These are phyloP conservation scores for Agrocybe pediades DNA, from an alignment of 768 basidiomycete genomes.

Conservation along the genomic window DNA sequence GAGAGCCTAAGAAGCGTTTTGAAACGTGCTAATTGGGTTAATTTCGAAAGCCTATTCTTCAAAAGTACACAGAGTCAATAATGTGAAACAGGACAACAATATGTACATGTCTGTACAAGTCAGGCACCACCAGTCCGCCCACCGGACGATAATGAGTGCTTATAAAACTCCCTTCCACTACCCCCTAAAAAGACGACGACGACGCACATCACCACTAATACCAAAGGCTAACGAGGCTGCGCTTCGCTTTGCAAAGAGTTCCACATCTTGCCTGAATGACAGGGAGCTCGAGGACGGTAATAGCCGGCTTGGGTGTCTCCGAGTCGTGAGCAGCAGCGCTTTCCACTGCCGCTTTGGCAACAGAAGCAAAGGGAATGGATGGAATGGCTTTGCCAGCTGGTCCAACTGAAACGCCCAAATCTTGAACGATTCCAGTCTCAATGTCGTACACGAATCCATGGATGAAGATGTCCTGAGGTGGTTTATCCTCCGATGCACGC, in stretches of 20 bases:
- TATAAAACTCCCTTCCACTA: background rate
- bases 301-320: background rate
- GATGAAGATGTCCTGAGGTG: constrained; percentile 33
- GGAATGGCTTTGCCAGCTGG: constrained; percentile 37
- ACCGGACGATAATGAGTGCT: too few relatives aligned
- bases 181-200: background rate
- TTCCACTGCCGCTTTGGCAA: constrained; percentile 6
- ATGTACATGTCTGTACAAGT: too few relatives aligned
- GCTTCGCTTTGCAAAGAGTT: constrained; percentile 5
- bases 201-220: background rate
- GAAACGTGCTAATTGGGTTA: too few relatives aligned
- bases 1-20: too few relatives aligned
- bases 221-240: background rate
- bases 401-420: constrained; percentile 45
- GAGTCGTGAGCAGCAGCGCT: background rate
- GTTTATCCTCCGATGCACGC: constrained; percentile 17
- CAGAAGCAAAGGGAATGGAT: constrained; percentile 22
- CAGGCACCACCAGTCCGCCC: too few relatives aligned
- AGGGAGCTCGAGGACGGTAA: background rate
- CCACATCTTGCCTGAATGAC: background rate
- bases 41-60: too few relatives aligned
- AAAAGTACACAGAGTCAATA: too few relatives aligned
- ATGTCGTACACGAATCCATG: constrained; percentile 67
- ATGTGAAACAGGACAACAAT: too few relatives aligned
- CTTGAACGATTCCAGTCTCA: constrained; percentile 48